Conservation (phyloP, 805 yeast species). For the Ogataea degrootiae region DNA sequence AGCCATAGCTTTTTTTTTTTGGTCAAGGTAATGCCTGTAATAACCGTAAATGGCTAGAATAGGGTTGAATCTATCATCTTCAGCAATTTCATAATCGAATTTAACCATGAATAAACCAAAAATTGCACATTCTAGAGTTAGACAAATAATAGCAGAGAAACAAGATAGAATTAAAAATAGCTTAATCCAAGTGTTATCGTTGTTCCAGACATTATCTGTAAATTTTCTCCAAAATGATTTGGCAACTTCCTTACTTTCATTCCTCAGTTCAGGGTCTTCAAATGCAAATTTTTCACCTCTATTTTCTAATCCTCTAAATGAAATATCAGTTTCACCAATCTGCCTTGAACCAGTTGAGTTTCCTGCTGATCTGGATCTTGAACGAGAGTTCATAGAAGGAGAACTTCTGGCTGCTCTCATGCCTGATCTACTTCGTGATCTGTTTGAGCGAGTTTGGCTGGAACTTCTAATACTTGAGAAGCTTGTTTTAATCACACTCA, state of each 20-base stretch:
- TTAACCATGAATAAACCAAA: conserved; percentile 37
- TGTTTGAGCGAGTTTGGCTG: conserved; percentile 8
- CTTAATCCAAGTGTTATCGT: conserved; percentile 15
- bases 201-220: conserved; percentile 13
- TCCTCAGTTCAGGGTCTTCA: conserved; percentile 8
- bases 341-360: conserved; percentile 2
- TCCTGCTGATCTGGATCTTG: conserved; percentile 12
- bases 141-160: conserved; percentile 30
- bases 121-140: conserved; percentile 35
- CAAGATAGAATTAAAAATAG: conserved; percentile 30
- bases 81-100: conserved; percentile 16
- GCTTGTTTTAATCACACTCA: not conserved
- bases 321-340: conserved; percentile 1
- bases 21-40: conserved; percentile 18
- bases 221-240: conserved; percentile 9
- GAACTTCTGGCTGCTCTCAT: conserved; percentile 5
- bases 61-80: conserved; percentile 17
- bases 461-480: conserved; percentile 4
- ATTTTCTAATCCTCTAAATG: conserved; percentile 10
- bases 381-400: conserved; percentile 4
- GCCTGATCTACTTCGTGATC: conserved; percentile 11
- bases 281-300: conserved; percentile 8
- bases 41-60: conserved; percentile 20
- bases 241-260: conserved; percentile 8
- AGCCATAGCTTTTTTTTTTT: conserved; percentile 15